Evolutionary conservation across 129 eudicot species (phyloP).

Genomic region (Kitagawia praeruptora): DNA sequence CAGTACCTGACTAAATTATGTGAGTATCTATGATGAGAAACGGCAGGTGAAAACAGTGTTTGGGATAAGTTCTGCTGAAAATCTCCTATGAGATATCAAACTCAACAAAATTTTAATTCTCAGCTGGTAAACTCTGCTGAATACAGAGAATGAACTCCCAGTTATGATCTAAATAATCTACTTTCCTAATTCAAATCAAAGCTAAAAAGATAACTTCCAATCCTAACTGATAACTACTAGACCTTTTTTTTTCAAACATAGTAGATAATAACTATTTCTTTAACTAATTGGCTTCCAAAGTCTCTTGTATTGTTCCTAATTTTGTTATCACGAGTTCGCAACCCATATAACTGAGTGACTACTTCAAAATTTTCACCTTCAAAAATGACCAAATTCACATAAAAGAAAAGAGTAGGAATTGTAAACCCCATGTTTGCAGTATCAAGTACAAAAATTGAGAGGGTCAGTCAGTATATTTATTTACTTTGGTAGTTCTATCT

Average conservation of each 20-base stretch:
- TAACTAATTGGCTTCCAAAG: not conserved
- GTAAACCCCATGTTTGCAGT: not conserved
- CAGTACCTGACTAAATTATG: not conserved
- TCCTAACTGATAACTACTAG: not conserved
- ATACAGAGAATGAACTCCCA: not conserved
- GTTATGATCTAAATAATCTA: not conserved
- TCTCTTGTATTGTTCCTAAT: not conserved
- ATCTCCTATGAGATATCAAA: not conserved
- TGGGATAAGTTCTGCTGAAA: not conserved
- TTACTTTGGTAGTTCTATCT: not conserved
- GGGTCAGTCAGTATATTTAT: not conserved
- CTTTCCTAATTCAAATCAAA: not conserved
- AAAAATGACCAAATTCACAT: not conserved
- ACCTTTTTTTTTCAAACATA: not conserved
- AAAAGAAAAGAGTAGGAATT: not conserved
- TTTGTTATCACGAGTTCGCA: not conserved
- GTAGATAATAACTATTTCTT: not conserved
- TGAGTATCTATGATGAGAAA: not conserved
- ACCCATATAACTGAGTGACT: not conserved
- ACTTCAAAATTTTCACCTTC: not conserved
- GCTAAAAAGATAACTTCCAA: not conserved
- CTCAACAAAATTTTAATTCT: not conserved
- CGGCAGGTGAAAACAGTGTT: not conserved
- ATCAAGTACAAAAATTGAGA: not conserved
- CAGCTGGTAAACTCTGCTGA: not conserved